phyloP scores from a whole-genome alignment of 2,329 filamentous ascomycete genomes.

The Neodidymelliopsis sp. region DNA sequence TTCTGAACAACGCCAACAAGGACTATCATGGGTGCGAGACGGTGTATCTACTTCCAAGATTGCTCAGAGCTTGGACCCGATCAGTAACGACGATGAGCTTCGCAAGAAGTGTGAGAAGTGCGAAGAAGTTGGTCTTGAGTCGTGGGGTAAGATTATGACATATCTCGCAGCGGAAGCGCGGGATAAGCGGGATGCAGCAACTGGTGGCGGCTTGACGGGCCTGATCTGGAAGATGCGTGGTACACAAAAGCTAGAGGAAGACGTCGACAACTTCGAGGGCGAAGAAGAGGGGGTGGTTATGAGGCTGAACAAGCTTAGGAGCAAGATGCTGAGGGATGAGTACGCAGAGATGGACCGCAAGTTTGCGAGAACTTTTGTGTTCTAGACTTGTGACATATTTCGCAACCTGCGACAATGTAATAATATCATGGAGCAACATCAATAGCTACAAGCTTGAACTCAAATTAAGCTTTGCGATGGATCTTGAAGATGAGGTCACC shows the following conservation, averaged over 20 bases:
- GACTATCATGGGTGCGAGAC: constrained; percentile 88
- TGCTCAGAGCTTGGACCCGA: constrained; percentile 59
- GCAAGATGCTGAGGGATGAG: constrained; percentile 43
- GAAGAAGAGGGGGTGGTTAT: constrained; percentile 47
- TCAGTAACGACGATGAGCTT: constrained; percentile 49
- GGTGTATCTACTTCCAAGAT: constrained; percentile 78
- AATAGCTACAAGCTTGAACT: background rate
- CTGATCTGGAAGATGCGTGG: constrained; percentile 40
- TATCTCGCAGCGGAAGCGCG: constrained; percentile 63
- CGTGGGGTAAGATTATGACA: constrained; percentile 84
- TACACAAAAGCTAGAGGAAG: constrained; percentile 36
- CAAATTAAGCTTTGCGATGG: constrained; percentile 12
- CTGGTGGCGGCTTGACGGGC: constrained; percentile 26
- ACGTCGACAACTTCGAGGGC: constrained; percentile 42
- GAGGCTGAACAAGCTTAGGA: constrained; percentile 45
- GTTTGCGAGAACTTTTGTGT: constrained; percentile 46
- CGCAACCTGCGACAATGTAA: background rate
- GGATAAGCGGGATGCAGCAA: constrained; percentile 35
- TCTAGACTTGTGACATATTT: constrained; percentile 23
- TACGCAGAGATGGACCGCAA: constrained; percentile 47
- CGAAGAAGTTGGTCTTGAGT: constrained; percentile 75
- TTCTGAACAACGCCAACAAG: constrained; percentile 60
- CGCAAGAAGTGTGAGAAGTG: constrained; percentile 77
- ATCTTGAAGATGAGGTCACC: constrained; percentile 15
- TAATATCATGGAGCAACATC: background rate